Base-by-base conservation (phyloP, 2,329 filamentous ascomycete genomes). In the Cytospora leucostoma region DNA sequence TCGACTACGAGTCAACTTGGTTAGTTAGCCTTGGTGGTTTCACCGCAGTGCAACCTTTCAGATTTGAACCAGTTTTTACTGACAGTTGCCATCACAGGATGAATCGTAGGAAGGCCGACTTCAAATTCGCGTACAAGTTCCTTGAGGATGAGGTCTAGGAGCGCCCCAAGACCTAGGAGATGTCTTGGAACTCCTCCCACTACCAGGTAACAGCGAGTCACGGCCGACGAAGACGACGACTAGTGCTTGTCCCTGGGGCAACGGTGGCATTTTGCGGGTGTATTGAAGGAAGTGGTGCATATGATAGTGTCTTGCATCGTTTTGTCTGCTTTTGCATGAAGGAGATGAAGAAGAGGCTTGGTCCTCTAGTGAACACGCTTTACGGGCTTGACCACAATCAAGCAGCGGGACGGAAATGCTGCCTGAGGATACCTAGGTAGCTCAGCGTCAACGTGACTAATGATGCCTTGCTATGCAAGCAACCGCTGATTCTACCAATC, bases 1-100 rank as follows among this genome's bases (percentile, higher is more conserved):
- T 99, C 77, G 95, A 99, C 78, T 99, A 99, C 74, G 95, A 99
- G 79, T 96, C 92, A 77, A 99, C 95, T 73, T 99, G 95, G 95
- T 97, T 79, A 78, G 90, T 59, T 8, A 27, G 27, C 17, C 13
- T 44, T 21, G 21, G 17, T 8, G 17, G n/a, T 10, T 7, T 3
- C 53, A 10, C 34, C 10, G 11, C 12, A 17, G 33, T 33, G n/a
- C 17, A 13, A 6, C 34, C 10, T 7, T 34, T 47, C 15, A 19
- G 19, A 27, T 27, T 27, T 19, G 40, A 55, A 27, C 21, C 32
- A 37, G 21, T 44, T 34, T 17, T 21, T 8, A 38, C 62, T 56
- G 19, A 64, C 58, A 19, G 15, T 37, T 50, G n/a, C 19, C 17
- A 19, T 34, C 65, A 47, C 73, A 97, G 94, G 94, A 98, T 98